Base-by-base conservation (phyloP, 1,284 basidiomycete species). In the Fistulinella cinereoalba region DNA sequence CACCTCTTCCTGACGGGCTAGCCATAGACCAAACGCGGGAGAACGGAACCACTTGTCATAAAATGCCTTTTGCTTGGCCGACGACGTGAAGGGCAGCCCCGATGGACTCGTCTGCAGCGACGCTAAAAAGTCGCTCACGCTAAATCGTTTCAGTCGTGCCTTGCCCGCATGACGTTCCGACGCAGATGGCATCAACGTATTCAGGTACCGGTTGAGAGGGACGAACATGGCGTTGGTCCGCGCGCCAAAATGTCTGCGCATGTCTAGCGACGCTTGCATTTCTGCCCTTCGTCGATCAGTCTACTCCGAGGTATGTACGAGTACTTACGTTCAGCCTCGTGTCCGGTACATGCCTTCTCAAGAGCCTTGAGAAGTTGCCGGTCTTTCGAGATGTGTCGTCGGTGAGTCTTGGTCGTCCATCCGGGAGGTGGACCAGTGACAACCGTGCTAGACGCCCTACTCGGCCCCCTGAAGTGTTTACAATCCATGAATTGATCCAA, bases 181-280 rank as follows among this genome's bases (percentile, higher is more conserved):
- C 2, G 81, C 82, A 13, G 80, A 74, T 22, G 92, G 92, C 57
- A 95, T 89, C 45, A 95, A 79, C 0, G 88, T 91, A 52, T 93
- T 89, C 40, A 98, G 84, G 72, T 98, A 98, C 51, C 95, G 83
- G 58, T 95, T 88, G 3, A 99, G 75, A 0, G 96, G 96, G 2
- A 92, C 84, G n/a, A 98, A 80, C 49, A 98, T 77, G 32, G 87
- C 84, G 23, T 88, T 91, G 0, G 96, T 95, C 21, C 96, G 77
- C 40, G 89, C 83, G 46, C 85, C 83, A 68, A 98, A 94, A 64
- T 97, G 93, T 34, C 82, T 77, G 19, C 92, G 81, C 24, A 98
- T 75, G 46, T 81, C 77, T 8, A 84, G 76, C 4, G 83, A 88
- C 6, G 78, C 80, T 40, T 77, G 74, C 3, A 81, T 63, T 58